phyloP scores from a whole-genome alignment of 1,284 basidiomycete genomes.

The Heterobasidion parviporum region DNA sequence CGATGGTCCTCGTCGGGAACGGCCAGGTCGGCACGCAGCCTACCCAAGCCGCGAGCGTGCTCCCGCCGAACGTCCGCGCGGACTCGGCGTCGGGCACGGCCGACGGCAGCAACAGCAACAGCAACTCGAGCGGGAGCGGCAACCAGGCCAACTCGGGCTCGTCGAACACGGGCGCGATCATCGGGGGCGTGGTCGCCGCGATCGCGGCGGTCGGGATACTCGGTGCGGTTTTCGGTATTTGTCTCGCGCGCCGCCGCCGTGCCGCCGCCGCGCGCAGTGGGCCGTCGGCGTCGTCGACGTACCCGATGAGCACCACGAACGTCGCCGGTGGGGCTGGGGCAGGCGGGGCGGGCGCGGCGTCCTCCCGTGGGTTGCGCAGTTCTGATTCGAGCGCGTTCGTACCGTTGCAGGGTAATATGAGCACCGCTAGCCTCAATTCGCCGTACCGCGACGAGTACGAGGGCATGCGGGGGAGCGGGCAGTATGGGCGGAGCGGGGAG shows the following conservation, averaged over 20 bases:
- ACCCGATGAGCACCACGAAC: slow-evolving; percentile 24
- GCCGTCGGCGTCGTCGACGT: slow-evolving; percentile 1
- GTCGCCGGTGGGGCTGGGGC: slow-evolving; percentile 16
- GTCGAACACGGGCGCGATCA: slow-evolving; percentile 14
- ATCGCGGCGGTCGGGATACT: slow-evolving; percentile 18
- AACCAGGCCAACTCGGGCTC: not conserved
- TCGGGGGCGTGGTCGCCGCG: slow-evolving; percentile 18
- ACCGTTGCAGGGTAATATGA: slow-evolving; percentile 46
- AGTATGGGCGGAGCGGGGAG: slow-evolving; percentile 13
- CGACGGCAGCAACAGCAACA: not conserved
- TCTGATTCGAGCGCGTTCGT: slow-evolving; percentile 54
- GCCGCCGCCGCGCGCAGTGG: slow-evolving; percentile 11
- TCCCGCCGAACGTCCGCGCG: slow-evolving; percentile 47
- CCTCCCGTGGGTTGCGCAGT: slow-evolving; percentile 22
- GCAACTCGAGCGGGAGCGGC: not conserved
- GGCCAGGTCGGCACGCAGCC: slow-evolving; percentile 70
- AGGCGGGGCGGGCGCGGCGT: slow-evolving; percentile 17
- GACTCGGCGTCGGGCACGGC: slow-evolving; percentile 21
- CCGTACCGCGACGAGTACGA: slow-evolving; percentile 37
- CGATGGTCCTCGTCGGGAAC: slow-evolving; percentile 68
- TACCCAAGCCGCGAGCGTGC: slow-evolving; percentile 28
- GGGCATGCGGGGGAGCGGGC: slow-evolving; percentile 11
- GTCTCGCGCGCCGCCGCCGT: slow-evolving; percentile 20
- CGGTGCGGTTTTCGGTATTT: slow-evolving; percentile 20
- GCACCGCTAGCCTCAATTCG: slow-evolving; percentile 28